Percentiles rank a stretch among this genome's conserved stretches.
Conservation (phyloP, 176 grass and related monocot genomes). For the Saccharum officinarum region DNA sequence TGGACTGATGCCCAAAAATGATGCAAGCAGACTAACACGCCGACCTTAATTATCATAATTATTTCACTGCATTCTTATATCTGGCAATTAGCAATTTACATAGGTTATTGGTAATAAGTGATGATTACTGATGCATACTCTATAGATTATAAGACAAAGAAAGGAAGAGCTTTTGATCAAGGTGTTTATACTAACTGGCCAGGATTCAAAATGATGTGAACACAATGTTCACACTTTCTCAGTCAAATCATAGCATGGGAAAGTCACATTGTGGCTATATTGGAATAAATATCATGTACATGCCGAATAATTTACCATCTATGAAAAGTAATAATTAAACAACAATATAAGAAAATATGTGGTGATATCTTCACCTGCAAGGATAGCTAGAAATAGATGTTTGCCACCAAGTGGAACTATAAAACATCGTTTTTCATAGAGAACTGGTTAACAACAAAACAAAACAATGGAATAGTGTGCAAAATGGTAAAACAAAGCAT, state of each 20-base stretch:
- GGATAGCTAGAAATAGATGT: background rate
- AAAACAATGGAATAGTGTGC: background rate
- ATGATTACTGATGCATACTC: conserved; percentile 4
- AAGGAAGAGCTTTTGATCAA: conserved; percentile 4
- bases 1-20: background rate
- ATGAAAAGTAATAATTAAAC: conserved; percentile 1
- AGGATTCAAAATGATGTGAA: background rate
- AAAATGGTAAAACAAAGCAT: background rate
- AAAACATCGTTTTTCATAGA: conserved; percentile 19
- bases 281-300: background rate
- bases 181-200: background rate
- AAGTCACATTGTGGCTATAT: conserved; percentile 18
- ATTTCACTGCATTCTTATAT: conserved; percentile 7
- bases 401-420: conserved; percentile 12
- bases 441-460: conserved; percentile 1
- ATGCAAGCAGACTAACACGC: background rate
- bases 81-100: background rate
- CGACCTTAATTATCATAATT: conserved; percentile 8
- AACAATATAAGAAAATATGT: conserved; percentile 2
- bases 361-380: background rate
- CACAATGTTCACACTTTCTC: conserved; percentile 8
- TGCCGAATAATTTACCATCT: background rate
- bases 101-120: background rate
- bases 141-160: conserved; percentile 13
- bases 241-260: conserved; percentile 22